Percentiles rank a stretch among this genome's conserved stretches.
phyloP scores from a whole-genome alignment of 2,329 filamentous ascomycete species.

The Shiraia sp. region DNA sequence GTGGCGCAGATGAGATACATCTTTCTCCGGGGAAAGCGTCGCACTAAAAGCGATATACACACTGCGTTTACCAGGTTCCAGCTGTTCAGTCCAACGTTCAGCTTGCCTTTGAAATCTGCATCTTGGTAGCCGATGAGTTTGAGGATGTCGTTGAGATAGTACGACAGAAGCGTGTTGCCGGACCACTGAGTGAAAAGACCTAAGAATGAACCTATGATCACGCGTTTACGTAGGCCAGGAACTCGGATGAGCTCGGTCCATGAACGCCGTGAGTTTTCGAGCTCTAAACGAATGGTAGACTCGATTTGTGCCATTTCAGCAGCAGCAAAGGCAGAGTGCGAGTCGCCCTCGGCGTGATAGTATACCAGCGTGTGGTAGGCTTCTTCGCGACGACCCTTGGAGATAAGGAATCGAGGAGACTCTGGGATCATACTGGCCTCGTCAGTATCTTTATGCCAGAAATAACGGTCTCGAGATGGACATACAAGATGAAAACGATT shows the following conservation, averaged over 20 bases:
- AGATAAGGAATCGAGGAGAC: conserved; percentile 67
- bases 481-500: conserved; percentile 62
- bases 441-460: neutral
- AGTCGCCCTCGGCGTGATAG: conserved; percentile 66
- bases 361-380: conserved; percentile 63
- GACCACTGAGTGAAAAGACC: conserved; percentile 70
- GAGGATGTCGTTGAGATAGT: conserved; percentile 67
- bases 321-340: conserved; percentile 62
- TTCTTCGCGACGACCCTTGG: conserved; percentile 64
- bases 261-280: conserved; percentile 52
- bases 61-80: conserved; percentile 63
- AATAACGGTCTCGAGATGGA: neutral
- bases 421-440: conserved; percentile 56
- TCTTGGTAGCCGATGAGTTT: conserved; percentile 61
- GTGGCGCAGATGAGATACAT: conserved; percentile 54
- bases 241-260: conserved; percentile 66
- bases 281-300: conserved; percentile 63
- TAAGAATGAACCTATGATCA: conserved; percentile 64
- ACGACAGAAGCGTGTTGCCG: conserved; percentile 64
- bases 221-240: conserved; percentile 65
- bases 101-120: conserved; percentile 37
- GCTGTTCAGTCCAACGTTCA: conserved; percentile 61
- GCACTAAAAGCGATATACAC: conserved; percentile 57
- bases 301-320: conserved; percentile 70
- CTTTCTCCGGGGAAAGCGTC: conserved; percentile 58